A percentile compares a stretch with the other conserved stretches of the same genome.
phyloP scores from a whole-genome alignment of 345 rosid genomes.

The Noccaea bulbosa region DNA sequence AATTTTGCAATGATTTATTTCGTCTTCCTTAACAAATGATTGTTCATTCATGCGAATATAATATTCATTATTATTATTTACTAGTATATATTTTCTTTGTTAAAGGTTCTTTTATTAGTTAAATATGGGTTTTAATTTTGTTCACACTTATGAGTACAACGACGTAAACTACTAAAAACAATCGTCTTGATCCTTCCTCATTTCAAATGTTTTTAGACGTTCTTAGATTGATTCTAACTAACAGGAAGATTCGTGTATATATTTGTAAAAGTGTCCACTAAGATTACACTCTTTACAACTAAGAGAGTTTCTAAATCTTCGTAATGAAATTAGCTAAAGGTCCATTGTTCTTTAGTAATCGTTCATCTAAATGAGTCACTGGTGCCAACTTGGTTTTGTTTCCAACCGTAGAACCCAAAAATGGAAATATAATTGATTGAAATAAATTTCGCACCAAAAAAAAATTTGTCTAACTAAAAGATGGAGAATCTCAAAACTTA shows the following conservation, averaged over 20 bases:
- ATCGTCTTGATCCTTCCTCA: constrained; percentile 1
- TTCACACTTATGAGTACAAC: constrained; percentile 16
- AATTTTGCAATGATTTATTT: constrained; percentile 31
- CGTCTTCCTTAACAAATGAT: constrained; percentile 41
- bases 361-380: constrained; percentile 28
- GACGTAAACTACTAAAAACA: constrained; percentile 24
- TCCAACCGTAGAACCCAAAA: constrained; percentile 23
- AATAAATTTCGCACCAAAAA: constrained; percentile 11
- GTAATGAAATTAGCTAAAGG: neutral
- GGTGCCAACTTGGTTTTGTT: constrained; percentile 20
- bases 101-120: neutral
- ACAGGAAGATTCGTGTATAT: constrained; percentile 20
- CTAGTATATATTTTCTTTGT: too few relatives aligned
- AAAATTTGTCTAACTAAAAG: constrained; percentile 1
- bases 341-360: constrained; percentile 12
- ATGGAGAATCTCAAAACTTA: constrained; percentile 14
- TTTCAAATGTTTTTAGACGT: constrained; percentile 5
- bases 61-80: constrained; percentile 7
- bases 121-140: neutral
- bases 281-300: neutral
- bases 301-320: neutral
- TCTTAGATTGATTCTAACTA: constrained; percentile 15
- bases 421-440: constrained; percentile 28
- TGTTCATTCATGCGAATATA: constrained; percentile 30
- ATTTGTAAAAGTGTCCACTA: constrained; percentile 21